phyloP scores from a whole-genome alignment of 352 stramenopile genomes.

The Globisporangium solare region DNA sequence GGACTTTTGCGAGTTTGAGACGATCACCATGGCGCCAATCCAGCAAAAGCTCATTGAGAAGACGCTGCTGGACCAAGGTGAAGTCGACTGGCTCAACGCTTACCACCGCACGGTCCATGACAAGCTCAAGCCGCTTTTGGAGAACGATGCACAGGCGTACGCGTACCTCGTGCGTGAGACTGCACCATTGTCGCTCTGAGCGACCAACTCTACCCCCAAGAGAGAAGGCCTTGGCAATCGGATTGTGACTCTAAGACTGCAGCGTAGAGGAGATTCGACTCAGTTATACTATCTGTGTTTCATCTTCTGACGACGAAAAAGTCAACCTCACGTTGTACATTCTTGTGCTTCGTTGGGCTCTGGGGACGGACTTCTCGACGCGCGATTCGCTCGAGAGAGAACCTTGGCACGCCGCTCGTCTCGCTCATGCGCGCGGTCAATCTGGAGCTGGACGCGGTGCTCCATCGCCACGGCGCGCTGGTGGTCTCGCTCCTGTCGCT shows the following conservation, averaged over 20 bases:
- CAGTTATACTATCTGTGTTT: background rate
- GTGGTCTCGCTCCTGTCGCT: conserved; percentile 45
- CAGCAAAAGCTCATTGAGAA: conserved; percentile 96
- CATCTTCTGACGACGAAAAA: background rate
- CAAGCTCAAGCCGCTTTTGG: conserved; percentile 89
- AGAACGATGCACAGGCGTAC: conserved; percentile 52
- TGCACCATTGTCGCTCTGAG: conserved; percentile 36
- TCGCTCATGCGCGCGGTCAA: conserved; percentile 43
- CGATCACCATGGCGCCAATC: conserved; percentile 98
- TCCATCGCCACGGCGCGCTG: conserved; percentile 39
- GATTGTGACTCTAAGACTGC: background rate
- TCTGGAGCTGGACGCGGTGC: conserved; percentile 40
- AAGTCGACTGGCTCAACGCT: conserved; percentile 95
- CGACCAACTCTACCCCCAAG: conserved; percentile 6
- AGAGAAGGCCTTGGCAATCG: background rate
- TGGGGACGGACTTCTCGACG: conserved; percentile 35
- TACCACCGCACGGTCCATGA: conserved; percentile 92
- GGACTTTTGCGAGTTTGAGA: conserved; percentile 96
- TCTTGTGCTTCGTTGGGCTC: conserved; percentile 7
- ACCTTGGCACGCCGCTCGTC: conserved; percentile 29
- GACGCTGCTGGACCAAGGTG: conserved; percentile 84
- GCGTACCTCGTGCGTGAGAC: conserved; percentile 79
- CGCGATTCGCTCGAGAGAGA: conserved; percentile 24
- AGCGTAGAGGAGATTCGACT: background rate
- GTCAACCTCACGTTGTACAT: background rate